Evolutionary conservation across 208 protist genomes (phyloP).

Genomic region (Zelonia costaricensis): DNA sequence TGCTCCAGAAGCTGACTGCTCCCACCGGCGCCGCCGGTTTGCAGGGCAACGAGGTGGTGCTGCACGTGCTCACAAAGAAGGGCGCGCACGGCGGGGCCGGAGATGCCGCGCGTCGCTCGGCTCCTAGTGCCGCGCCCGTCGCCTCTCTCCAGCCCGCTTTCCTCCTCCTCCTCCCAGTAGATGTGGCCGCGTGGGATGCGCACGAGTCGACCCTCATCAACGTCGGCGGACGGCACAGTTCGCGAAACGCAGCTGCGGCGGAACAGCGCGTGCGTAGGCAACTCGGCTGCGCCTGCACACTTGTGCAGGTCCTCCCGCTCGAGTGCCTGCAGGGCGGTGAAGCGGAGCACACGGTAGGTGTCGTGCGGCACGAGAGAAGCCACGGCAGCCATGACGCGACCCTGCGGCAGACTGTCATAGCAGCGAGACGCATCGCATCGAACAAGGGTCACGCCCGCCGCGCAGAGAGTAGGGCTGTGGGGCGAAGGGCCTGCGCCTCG

Average conservation of each 20-base stretch:
- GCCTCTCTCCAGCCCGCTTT: neutral
- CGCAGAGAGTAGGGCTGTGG: too few species aligned
- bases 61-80: conserved; percentile 47
- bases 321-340: conserved; percentile 3
- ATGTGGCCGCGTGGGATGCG: conserved; percentile 49
- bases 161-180: conserved; percentile 33
- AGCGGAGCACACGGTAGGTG: conserved; percentile 42
- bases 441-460: conserved; percentile 8
- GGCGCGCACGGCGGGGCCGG: conserved; percentile 36
- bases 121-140: neutral
- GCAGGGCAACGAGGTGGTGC: conserved; percentile 44
- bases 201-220: conserved; percentile 22
- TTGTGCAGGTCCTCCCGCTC: neutral
- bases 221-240: conserved; percentile 24
- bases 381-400: conserved; percentile 38
- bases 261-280: too few species aligned
- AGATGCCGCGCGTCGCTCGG: conserved; percentile 7
- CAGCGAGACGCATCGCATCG: conserved; percentile 68
- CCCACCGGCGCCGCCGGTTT: conserved; percentile 14
- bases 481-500: too few species aligned
- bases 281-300: too few species aligned
- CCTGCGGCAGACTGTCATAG: conserved; percentile 73
- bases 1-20: conserved; percentile 56
- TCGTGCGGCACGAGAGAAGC: conserved; percentile 43
- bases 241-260: conserved; percentile 18